Evolutionary conservation across 768 basidiomycete species (phyloP).

Genomic region (Amanita thiersii): DNA sequence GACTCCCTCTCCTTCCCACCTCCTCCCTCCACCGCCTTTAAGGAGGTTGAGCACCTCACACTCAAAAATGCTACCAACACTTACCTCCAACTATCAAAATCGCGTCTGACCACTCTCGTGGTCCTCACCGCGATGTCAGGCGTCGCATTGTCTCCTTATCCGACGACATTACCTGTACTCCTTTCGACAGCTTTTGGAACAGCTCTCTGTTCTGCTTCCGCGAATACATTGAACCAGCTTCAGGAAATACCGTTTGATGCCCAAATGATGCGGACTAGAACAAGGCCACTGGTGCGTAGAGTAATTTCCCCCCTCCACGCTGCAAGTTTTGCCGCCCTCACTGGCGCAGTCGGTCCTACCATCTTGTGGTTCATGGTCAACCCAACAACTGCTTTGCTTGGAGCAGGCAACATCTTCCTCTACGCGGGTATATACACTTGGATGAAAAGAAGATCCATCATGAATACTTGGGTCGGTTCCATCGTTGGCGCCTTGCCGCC

Average conservation of each 20-base stretch:
- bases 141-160: conserved; percentile 87
- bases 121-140: conserved; percentile 88
- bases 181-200: conserved; percentile 87
- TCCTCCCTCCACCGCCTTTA: conserved; percentile 20
- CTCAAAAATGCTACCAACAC: conserved; percentile 47
- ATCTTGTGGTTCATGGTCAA: conserved; percentile 80
- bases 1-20: conserved; percentile 11
- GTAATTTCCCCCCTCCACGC: conserved; percentile 86
- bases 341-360: conserved; percentile 72
- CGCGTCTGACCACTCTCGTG: conserved; percentile 74
- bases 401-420: conserved; percentile 74
- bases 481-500: conserved; percentile 92
- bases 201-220: conserved; percentile 83
- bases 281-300: conserved; percentile 76
- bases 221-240: conserved; percentile 91
- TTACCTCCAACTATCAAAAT: conserved; percentile 80
- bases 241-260: conserved; percentile 95
- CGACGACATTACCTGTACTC: conserved; percentile 75
- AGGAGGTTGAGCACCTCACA: conserved; percentile 33
- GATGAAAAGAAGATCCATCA: conserved; percentile 74
- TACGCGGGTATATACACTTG: conserved; percentile 93
- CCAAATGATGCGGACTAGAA: conserved; percentile 89
- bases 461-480: conserved; percentile 93
- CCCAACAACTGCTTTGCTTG: conserved; percentile 78
- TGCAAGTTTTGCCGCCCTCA: conserved; percentile 62